These are phyloP conservation scores for Earliella scabrosa DNA, from an alignment of 1,284 basidiomycete species.

Conservation along the genomic window DNA sequence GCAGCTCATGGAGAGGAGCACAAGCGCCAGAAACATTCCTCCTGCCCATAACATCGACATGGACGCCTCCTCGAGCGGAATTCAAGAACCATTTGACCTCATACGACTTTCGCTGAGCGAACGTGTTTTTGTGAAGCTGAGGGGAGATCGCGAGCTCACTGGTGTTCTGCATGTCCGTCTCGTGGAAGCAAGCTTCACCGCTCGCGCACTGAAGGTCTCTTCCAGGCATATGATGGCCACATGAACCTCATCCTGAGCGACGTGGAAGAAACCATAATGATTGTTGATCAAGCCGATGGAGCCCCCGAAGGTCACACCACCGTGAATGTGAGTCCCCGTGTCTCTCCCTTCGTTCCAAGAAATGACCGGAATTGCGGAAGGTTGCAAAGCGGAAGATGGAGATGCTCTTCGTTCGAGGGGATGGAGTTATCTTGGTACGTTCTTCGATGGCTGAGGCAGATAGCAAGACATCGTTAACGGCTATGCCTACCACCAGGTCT, in stretches of 20 bases:
- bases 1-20: not conserved
- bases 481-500: slow-evolving; percentile 58
- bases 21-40: not conserved
- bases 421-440: slow-evolving; percentile 83
- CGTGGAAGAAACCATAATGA: slow-evolving; percentile 95
- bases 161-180: slow-evolving; percentile 89
- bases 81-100: slow-evolving; percentile 98
- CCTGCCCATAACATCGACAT: slow-evolving; percentile 41
- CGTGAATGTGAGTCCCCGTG: slow-evolving; percentile 57
- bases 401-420: slow-evolving; percentile 98
- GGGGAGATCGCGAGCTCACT: slow-evolving; percentile 92
- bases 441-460: not conserved
- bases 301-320: slow-evolving; percentile 52
- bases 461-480: not conserved
- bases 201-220: slow-evolving; percentile 15
- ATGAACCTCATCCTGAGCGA: slow-evolving; percentile 99
- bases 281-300: slow-evolving; percentile 77
- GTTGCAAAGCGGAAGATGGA: slow-evolving; percentile 94
- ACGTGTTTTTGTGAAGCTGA: slow-evolving; percentile 94
- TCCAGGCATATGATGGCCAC: slow-evolving; percentile 97
- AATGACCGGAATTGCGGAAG: slow-evolving; percentile 45
- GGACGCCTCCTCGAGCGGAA: slow-evolving; percentile 76
- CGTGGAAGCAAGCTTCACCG: slow-evolving; percentile 1
- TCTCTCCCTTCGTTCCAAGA: not conserved
- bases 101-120: slow-evolving; percentile 96